Evolutionary conservation across 148 eudicot species (phyloP).

Genomic region (Diospyros lotus): DNA sequence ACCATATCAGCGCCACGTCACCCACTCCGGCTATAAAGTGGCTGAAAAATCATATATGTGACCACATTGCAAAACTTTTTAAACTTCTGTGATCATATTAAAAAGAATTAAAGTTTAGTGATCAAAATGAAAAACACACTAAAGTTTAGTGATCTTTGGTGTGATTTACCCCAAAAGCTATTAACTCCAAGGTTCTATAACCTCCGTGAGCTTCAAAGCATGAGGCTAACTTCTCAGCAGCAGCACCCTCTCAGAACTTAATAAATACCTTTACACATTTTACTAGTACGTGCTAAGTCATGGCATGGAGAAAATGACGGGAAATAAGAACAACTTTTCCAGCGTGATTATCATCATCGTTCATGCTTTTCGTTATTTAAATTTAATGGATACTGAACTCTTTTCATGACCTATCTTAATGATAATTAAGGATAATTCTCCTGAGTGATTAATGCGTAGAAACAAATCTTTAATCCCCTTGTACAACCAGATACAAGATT

Average conservation of each 20-base stretch:
- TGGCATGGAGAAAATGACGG: not conserved
- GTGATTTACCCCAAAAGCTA: too few species aligned
- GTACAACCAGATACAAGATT: not conserved
- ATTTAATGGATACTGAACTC: not conserved
- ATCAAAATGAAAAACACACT: too few species aligned
- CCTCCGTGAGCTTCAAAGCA: not conserved
- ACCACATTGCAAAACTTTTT: too few species aligned
- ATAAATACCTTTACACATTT: not conserved
- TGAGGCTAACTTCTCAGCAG: not conserved
- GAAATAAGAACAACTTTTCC: not conserved
- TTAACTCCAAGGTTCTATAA: not conserved
- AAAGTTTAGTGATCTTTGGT: too few species aligned
- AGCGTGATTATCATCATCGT: not conserved
- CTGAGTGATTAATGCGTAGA: not conserved
- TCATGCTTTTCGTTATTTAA: not conserved
- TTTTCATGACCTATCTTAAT: too few species aligned
- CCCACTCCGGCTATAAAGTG: too few species aligned
- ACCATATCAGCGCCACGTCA: too few species aligned
- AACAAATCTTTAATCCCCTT: not conserved
- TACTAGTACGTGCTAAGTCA: not conserved
- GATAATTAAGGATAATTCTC: not conserved
- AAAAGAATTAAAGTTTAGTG: too few species aligned
- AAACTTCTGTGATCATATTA: too few species aligned
- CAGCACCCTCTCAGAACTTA: too few species aligned
- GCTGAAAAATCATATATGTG: too few species aligned